Base-by-base conservation (phyloP, 2,329 filamentous ascomycete species). In the Verticillium tricorpus region DNA sequence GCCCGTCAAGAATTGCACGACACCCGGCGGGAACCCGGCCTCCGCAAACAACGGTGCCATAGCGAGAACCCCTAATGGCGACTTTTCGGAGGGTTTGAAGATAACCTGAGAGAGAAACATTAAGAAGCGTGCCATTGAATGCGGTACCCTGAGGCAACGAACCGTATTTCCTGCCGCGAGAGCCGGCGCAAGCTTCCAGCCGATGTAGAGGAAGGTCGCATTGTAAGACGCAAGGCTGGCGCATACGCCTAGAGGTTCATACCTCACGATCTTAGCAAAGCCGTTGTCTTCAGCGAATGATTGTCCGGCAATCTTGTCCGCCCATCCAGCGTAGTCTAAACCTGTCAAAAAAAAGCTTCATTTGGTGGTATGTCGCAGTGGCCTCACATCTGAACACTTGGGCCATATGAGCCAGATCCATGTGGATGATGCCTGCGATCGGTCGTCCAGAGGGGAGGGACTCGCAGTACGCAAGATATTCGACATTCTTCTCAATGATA, bases 81-180 rank as follows among this genome's bases (percentile, higher is more conserved):
- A 91, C 63, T 91, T 86, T 79, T 95, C 91, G 0, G 91, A 94
- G 6, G 91, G 91, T 82, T 95, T 95, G 69, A 95, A 81, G 67
- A 95, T 85, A 62, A 93, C 75, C 1, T 82, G 82, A 69, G 86
- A 11, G 8, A 11, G 6, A 52, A 25, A 6, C 5, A 9, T 45
- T 9, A 45, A 5, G 15, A 45, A 45, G n/a, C 39, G 39, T n/a
- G 4, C 39, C 45, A 25, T 19, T 2, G 22, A 52, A 52, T 19
- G 11, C 9, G 11, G 3, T 19, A 52, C 17, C 8, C 22, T 86
- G 59, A 6, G 87, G 68, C 11, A 84, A 84, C 52, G 89, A 88
- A 22, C 80, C 14, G 90, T 93, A 80, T 95, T 95, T 58, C 91
- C 91, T 15, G 90, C 92, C 25, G 50, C 50, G 3, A 62, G 34